Base-by-base conservation (phyloP, 2,329 filamentous ascomycete genomes). In the Pyricularia sp. region DNA sequence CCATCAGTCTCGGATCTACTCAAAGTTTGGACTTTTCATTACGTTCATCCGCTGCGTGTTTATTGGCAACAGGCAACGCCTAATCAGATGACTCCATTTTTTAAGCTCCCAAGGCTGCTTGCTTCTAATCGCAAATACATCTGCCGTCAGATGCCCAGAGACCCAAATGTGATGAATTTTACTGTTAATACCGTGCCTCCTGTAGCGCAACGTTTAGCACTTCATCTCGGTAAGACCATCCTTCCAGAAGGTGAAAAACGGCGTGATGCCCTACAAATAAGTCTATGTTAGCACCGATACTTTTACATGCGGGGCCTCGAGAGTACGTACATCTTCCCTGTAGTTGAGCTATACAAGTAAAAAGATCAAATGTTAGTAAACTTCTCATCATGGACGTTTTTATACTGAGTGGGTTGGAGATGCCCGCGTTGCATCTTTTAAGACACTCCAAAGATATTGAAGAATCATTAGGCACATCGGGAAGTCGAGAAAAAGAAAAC, bases 191-290 rank as follows among this genome's bases (percentile, higher is more conserved):
- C 42, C 36, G 7, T 66, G 23, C 36, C 25, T 50, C 5, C n/a
- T 17, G 17, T 28, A 28, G 25, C 25, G 25, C 59, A 63, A 14
- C 25, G 25, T 74, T 85, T 94, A 99, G 75, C 98, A 93, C 92
- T 99, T 98, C 86, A 88, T 89, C 84, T 91, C 90, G 75, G 83
- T 85, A 73, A 98, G 82, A 78, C 94, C 95, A 84, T 97, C 91
- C 89, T 98, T 97, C 94, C 94, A 98, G 84, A 96, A 83, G 74
- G 88, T 91, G 76, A 97, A 85, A 79, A 87, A 99, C 71, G 95
- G 95, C 69, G 94, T 98, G 74, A 90, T 81, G 80, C 95, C 95
- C 59, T 63, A 23, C 17, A n/a, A 17, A 6, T 4, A 42, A 42
- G 5, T 36, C 42, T 4, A 26, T 61, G 23, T 61, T 61, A 61